Evolutionary conservation across 805 yeast species (phyloP).

Genomic region (Kluyveromyces dobzhanskii): DNA sequence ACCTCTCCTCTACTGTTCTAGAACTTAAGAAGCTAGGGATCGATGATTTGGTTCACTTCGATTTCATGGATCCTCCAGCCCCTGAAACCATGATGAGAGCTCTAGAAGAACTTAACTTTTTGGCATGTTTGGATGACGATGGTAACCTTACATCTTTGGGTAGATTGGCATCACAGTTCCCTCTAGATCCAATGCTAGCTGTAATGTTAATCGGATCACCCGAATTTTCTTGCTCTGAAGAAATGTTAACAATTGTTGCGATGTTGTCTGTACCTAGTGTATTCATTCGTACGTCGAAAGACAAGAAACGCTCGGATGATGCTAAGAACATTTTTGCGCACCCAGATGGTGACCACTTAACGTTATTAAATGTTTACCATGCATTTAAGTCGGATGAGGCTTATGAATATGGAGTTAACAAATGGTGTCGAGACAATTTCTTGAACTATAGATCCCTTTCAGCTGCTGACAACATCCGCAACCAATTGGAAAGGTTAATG

Average conservation of each 20-base stretch:
- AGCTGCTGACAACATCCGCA: conserved; percentile 80
- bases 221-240: conserved; percentile 79
- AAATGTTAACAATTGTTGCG: conserved; percentile 80
- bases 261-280: conserved; percentile 87
- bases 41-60: conserved; percentile 94
- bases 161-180: conserved; percentile 84
- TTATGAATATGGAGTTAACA: conserved; percentile 49
- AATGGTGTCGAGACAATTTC: conserved; percentile 91
- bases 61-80: conserved; percentile 99
- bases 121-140: conserved; percentile 84
- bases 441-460: conserved; percentile 75
- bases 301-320: conserved; percentile 85
- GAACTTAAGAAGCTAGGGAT: conserved; percentile 91
- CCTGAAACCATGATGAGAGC: conserved; percentile 99
- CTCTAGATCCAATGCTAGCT: conserved; percentile 91
- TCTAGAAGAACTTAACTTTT: conserved; percentile 84
- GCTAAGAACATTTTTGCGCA: conserved; percentile 82
- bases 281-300: conserved; percentile 87
- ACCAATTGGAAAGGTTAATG: conserved; percentile 79
- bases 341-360: conserved; percentile 91
- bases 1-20: conserved; percentile 83
- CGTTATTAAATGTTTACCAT: conserved; percentile 79
- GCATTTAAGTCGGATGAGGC: conserved; percentile 77
- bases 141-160: conserved; percentile 89
- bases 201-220: conserved; percentile 87